Evolutionary conservation across 208 protist species (phyloP), one percentile per base, ranked within the genome.

Genomic region (Wallacemonas sp.): DNA sequence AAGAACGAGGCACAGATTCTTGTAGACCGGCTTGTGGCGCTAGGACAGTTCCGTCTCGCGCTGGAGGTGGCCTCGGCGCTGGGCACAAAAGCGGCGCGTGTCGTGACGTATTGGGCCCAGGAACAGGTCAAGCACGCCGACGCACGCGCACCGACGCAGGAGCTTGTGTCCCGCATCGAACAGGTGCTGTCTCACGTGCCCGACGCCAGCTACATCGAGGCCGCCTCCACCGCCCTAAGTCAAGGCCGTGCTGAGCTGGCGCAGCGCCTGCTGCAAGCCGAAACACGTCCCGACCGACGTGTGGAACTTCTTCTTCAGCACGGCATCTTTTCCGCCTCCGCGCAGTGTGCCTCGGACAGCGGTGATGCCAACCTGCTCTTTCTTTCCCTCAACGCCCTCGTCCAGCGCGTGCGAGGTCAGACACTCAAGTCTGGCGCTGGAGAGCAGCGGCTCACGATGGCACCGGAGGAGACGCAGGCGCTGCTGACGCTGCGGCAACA

Each of bases 331-430:
- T 38, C 67, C 22, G 62, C 66, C 26, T 77, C 81, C 3, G 31
- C 72, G 12, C 60, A 66, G 2, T 69, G 68, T 24, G 77, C 77
- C 0, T 45, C 47, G 24, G 53, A 66, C 2, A 62, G 70, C 14
- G 68, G 59, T 15, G 77, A 79, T 47, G 70, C 69, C 21, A 79
- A 88, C 28, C 65, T 84, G 58, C 49, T 84, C 1, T 62, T 75
- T 54, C 38, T 88, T 33, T 66, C 72, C 22, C 33, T 88, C 44
- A 36, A 45, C 12, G 67, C 63, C 21, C 58, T 84, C 27, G 51
- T 70, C 33, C 6, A 14, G 36, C 36, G 14, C 6, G 36, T 46
- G 24, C 30, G 49, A 19, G 30, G 28, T 64, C 15, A 27, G 41
- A 46, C 47, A 72, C 22, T 62, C 58, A 59, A 53, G 61, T 22